Evolutionary conservation across 257 asterid species (phyloP).

Genomic region (Jaltomata sinuosa): DNA sequence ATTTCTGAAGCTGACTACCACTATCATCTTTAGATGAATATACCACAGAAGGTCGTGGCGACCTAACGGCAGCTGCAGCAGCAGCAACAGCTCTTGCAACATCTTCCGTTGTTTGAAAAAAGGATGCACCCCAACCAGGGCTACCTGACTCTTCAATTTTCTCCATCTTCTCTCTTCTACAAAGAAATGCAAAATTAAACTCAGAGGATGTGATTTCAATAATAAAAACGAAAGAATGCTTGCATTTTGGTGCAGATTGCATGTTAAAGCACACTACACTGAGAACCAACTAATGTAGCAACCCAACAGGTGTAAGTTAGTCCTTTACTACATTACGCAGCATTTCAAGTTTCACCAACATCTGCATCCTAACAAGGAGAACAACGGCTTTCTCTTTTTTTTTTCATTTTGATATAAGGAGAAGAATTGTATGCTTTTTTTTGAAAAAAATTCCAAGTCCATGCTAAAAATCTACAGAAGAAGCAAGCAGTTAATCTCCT

Average conservation of each 20-base stretch:
- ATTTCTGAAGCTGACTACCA: conserved; percentile 64
- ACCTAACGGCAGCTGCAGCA: conserved; percentile 78
- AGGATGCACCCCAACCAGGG: conserved; percentile 88
- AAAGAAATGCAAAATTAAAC: conserved; percentile 3
- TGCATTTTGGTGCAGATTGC: background rate
- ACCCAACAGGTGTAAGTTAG: background rate
- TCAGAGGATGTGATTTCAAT: background rate
- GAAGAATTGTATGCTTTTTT: background rate
- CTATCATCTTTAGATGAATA: conserved; percentile 84
- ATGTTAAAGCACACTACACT: background rate
- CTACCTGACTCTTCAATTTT: conserved; percentile 68
- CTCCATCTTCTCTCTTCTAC: conserved; percentile 55
- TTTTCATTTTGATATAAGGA: background rate
- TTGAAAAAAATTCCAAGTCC: background rate
- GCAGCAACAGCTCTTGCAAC: conserved; percentile 97
- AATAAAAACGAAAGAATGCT: background rate
- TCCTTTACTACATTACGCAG: background rate
- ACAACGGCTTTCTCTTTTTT: background rate
- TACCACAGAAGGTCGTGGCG: conserved; percentile 87
- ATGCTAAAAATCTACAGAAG: background rate
- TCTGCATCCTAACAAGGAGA: background rate
- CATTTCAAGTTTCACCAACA: background rate
- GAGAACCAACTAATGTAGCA: background rate
- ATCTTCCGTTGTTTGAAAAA: conserved; percentile 86
- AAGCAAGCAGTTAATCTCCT: background rate